phyloP scores from a whole-genome alignment of 805 yeast species.

The Ogataea pignaliae region DNA sequence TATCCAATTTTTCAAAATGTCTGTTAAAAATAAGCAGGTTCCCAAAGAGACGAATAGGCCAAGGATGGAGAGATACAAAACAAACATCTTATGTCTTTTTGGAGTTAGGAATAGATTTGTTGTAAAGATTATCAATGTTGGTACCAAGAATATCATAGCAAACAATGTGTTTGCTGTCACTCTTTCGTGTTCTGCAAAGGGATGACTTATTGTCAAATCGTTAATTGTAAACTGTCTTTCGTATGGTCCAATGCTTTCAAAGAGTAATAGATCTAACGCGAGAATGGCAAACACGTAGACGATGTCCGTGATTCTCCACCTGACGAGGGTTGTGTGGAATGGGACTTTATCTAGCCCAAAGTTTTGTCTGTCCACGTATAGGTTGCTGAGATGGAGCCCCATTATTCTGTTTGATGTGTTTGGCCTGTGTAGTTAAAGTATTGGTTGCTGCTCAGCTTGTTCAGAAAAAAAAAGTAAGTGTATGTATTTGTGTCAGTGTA shows the following conservation, averaged over 20 bases:
- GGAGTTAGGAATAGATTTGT: constrained; percentile 36
- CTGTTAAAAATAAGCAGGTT: constrained; percentile 61
- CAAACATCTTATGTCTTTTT: constrained; percentile 50
- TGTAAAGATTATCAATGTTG: constrained; percentile 36
- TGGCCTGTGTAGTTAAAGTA: too few species aligned
- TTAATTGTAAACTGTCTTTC: constrained; percentile 73
- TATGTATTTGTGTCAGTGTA: too few species aligned
- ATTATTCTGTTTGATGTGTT: constrained; percentile 1
- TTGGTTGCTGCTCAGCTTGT: too few species aligned
- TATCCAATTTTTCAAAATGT: constrained; percentile 72
- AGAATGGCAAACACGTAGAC: constrained; percentile 17
- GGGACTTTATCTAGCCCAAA: constrained; percentile 23
- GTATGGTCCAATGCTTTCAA: constrained; percentile 49
- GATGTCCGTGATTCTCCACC: constrained; percentile 27
- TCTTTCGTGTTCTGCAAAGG: constrained; percentile 69
- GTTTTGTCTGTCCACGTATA: constrained; percentile 24
- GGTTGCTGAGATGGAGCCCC: constrained; percentile 12
- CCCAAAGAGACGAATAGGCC: constrained; percentile 62
- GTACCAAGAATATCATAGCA: constrained; percentile 48
- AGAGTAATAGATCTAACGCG: constrained; percentile 19
- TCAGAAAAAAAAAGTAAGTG: too few species aligned
- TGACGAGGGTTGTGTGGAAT: constrained; percentile 11
- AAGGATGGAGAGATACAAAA: constrained; percentile 58
- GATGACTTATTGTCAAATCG: constrained; percentile 77
- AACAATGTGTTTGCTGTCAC: constrained; percentile 57